phyloP scores from a whole-genome alignment of 495 filamentous ascomycete species.

The Penicillium desertorum region DNA sequence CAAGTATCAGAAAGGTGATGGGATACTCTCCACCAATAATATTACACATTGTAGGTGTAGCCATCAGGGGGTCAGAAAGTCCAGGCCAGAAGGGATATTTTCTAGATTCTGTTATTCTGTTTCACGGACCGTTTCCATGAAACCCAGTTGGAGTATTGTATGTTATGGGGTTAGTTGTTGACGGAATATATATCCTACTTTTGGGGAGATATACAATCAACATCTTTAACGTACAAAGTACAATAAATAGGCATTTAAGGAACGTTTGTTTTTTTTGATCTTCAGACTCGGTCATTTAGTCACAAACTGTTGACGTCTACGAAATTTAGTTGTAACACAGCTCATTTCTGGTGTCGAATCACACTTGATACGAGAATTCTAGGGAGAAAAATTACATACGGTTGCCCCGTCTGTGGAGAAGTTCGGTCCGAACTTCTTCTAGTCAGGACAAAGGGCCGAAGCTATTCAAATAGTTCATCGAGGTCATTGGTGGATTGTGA shows the following conservation, averaged over 20 bases:
- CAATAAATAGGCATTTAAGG: not conserved
- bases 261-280: not conserved
- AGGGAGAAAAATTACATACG: not conserved
- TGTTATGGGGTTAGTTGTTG: not conserved
- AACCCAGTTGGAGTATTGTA: not conserved
- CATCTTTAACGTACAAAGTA: not conserved
- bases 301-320: not conserved
- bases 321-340: conserved; percentile 11
- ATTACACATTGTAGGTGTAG: not conserved
- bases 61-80: conserved; percentile 4
- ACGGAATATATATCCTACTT: not conserved
- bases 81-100: not conserved
- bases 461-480: conserved; percentile 15
- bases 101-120: conserved; percentile 2
- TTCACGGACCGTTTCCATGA: conserved; percentile 3
- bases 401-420: conserved; percentile 3
- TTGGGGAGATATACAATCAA: not conserved
- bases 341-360: conserved; percentile 8
- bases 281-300: not conserved
- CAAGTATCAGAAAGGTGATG: not conserved
- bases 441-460: conserved; percentile 9
- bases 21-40: not conserved
- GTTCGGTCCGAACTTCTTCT: conserved; percentile 1
- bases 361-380: not conserved
- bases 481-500: conserved; percentile 14